Percentiles rank a stretch among this genome's conserved stretches.
Conservation (phyloP, 768 basidiomycete species). For the Mycena alexandri region DNA sequence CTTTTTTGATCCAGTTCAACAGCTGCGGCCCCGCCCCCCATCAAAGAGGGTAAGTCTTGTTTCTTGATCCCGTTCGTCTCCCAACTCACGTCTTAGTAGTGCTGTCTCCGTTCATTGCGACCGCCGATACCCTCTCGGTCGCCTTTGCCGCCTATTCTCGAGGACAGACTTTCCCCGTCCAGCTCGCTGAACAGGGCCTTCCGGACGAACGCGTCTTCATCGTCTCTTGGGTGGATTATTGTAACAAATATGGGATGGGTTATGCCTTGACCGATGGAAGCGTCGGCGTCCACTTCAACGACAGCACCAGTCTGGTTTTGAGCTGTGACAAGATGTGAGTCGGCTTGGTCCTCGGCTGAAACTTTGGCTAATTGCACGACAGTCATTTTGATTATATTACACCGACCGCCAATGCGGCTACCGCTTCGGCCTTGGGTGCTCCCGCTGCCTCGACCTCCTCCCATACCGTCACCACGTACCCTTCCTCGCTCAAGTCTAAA, state of each 20-base stretch:
- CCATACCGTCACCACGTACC: slow-evolving; percentile 76
- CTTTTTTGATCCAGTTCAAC: not conserved
- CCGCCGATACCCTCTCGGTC: slow-evolving; percentile 46
- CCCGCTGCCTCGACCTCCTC: slow-evolving; percentile 73
- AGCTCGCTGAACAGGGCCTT: slow-evolving; percentile 57
- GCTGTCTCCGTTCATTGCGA: slow-evolving; percentile 36
- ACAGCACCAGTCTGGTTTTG: slow-evolving; percentile 88
- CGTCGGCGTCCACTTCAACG: slow-evolving; percentile 96
- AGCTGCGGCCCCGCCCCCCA: slow-evolving; percentile 18
- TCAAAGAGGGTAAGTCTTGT: slow-evolving; percentile 22
- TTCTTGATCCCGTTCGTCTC: no score
- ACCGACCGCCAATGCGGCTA: slow-evolving; percentile 41
- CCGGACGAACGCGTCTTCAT: slow-evolving; percentile 88
- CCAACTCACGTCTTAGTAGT: slow-evolving; percentile 13
- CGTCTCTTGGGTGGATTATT: slow-evolving; percentile 99
- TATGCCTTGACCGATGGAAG: slow-evolving; percentile 96
- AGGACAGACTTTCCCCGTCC: slow-evolving; percentile 62
- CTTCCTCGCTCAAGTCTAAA: slow-evolving; percentile 89
- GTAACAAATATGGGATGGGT: slow-evolving; percentile 99
- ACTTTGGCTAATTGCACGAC: slow-evolving; percentile 20
- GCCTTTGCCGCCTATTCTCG: slow-evolving; percentile 79
- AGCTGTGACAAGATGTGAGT: slow-evolving; percentile 90
- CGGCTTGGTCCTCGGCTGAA: slow-evolving; percentile 11
- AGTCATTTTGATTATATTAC: slow-evolving; percentile 94
- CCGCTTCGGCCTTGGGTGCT: slow-evolving; percentile 72